Percentiles rank a stretch among this genome's conserved stretches.
These are phyloP conservation scores for Aspergillus fructus DNA, from an alignment of 2,329 filamentous ascomycete species.

Conservation along the genomic window DNA sequence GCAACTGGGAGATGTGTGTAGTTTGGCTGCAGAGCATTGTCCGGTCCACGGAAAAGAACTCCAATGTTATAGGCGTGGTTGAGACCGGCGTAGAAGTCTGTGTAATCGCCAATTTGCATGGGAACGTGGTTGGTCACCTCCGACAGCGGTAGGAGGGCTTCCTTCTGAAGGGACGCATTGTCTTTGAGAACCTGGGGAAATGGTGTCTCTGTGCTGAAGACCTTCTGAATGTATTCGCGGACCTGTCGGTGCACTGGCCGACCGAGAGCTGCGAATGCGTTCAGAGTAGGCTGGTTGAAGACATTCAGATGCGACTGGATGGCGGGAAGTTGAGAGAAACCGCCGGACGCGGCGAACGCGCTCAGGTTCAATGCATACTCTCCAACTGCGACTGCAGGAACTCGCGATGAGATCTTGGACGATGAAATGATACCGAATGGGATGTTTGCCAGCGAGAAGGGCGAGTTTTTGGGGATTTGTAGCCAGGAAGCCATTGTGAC, in stretches of 20 bases:
- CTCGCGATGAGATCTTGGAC: slow-evolving; percentile 53
- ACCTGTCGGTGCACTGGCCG: slow-evolving; percentile 67
- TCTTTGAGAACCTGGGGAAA: slow-evolving; percentile 63
- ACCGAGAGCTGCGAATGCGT: slow-evolving; percentile 72
- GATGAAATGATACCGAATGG: slow-evolving; percentile 81
- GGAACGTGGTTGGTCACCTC: slow-evolving; percentile 68
- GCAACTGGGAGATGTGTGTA: slow-evolving; percentile 79
- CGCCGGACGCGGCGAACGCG: slow-evolving; percentile 58
- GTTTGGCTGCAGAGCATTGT: slow-evolving; percentile 74
- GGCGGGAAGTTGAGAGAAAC: slow-evolving; percentile 58
- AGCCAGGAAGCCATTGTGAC: slow-evolving; percentile 56
- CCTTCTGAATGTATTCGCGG: slow-evolving; percentile 65
- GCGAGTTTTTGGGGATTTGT: slow-evolving; percentile 58
- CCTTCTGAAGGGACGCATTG: slow-evolving; percentile 57
- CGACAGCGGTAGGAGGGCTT: slow-evolving; percentile 59
- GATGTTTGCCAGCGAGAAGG: slow-evolving; percentile 77
- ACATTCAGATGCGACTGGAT: slow-evolving; percentile 60
- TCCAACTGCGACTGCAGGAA: slow-evolving; percentile 71
- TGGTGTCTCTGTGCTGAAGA: slow-evolving; percentile 62
- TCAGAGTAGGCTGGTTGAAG: slow-evolving; percentile 66
- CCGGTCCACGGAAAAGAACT: slow-evolving; percentile 68
- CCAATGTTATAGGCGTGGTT: slow-evolving; percentile 77
- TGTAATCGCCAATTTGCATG: slow-evolving; percentile 78
- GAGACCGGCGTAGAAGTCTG: slow-evolving; percentile 79
- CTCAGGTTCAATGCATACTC: slow-evolving; percentile 69